phyloP scores from a whole-genome alignment of 164 flowering plant species.

The Macadamia tetraphylla region DNA sequence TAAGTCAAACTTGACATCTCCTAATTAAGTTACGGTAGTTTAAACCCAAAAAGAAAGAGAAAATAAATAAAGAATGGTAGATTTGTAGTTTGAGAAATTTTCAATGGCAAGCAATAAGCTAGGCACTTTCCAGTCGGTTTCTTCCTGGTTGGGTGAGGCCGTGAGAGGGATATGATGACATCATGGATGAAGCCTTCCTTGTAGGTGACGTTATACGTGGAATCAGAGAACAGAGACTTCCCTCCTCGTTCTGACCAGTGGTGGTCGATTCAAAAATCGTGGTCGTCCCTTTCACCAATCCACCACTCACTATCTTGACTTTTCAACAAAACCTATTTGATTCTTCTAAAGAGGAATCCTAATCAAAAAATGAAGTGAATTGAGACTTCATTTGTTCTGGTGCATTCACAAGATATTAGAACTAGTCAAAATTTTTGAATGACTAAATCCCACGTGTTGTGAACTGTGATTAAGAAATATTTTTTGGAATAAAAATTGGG shows the following conservation, averaged over 20 bases:
- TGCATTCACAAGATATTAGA: too few relatives aligned
- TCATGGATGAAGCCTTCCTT: background rate
- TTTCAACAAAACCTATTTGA: background rate
- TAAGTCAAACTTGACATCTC: too few relatives aligned
- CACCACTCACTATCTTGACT: constrained; percentile 3
- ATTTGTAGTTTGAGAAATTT: background rate
- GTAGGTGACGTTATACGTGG: background rate
- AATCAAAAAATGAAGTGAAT: too few relatives aligned
- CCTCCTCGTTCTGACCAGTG: background rate
- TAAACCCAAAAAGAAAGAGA: too few relatives aligned
- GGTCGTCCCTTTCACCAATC: background rate
- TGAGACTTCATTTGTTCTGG: too few relatives aligned
- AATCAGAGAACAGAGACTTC: background rate
- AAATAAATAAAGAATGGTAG: background rate
- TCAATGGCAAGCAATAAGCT: background rate
- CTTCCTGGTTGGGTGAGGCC: background rate
- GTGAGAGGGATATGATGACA: background rate
- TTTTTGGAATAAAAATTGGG: too few relatives aligned
- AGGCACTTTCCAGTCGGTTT: background rate
- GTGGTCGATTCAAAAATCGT: background rate
- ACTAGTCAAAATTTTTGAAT: too few relatives aligned
- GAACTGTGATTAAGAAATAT: too few relatives aligned
- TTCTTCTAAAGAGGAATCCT: too few relatives aligned
- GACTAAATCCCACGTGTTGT: too few relatives aligned
- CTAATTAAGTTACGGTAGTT: too few relatives aligned